Evolutionary conservation across 2,329 filamentous ascomycete genomes (phyloP).

Genomic region (Ophiostoma pallidulum): DNA sequence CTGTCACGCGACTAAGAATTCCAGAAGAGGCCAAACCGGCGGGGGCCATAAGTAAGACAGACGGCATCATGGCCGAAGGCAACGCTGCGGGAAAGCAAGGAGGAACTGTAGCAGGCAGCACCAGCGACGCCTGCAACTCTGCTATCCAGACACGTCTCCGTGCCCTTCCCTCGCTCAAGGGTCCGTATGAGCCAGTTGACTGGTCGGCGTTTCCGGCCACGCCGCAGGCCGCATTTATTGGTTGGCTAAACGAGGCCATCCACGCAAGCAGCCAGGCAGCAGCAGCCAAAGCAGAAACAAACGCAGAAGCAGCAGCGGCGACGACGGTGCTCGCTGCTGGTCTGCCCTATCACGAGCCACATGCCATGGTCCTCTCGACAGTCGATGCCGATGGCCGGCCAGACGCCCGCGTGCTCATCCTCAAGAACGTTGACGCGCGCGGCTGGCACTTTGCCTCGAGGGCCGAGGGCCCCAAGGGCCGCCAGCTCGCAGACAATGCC

Average conservation of each 20-base stretch:
- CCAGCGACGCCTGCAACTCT: not conserved
- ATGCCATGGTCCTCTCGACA: constrained; percentile 15
- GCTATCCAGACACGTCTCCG: constrained; percentile 1
- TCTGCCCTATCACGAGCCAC: constrained; percentile 12
- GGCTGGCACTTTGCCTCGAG: constrained; percentile 15
- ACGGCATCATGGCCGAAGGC: not conserved
- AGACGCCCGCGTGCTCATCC: constrained; percentile 15
- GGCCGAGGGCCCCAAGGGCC: constrained; percentile 13
- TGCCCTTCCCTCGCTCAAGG: constrained; percentile 7
- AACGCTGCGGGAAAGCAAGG: too few species aligned
- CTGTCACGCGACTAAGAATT: too few species aligned
- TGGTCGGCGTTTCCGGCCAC: constrained; percentile 10
- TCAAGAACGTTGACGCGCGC: constrained; percentile 14
- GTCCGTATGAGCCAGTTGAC: constrained; percentile 5
- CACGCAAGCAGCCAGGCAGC: not conserved
- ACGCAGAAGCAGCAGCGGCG: too few species aligned
- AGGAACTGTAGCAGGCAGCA: not conserved
- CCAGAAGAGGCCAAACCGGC: too few species aligned
- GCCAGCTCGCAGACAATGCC: constrained; percentile 2
- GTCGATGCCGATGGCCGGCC: constrained; percentile 5
- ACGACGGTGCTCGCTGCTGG: not conserved
- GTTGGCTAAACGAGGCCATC: constrained; percentile 13
- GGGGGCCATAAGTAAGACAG: too few species aligned
- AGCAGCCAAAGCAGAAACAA: not conserved
- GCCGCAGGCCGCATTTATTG: constrained; percentile 10